Base-by-base conservation (phyloP, 1,284 basidiomycete species). In the Naganishia liquefaciens region DNA sequence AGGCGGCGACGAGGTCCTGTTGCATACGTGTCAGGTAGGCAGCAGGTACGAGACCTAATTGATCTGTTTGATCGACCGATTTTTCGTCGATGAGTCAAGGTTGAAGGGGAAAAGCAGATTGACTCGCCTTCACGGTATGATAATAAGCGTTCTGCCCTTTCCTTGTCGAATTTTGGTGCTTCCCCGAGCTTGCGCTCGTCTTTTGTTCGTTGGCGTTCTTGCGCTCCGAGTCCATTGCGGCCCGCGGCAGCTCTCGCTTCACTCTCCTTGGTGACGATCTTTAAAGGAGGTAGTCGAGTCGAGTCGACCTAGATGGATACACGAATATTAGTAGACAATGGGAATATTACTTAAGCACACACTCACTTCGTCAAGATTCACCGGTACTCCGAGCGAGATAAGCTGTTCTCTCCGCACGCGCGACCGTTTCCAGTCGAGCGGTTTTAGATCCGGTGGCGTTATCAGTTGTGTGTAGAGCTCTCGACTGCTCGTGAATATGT, bases 391-490 rank as follows among this genome's bases (percentile, higher is more conserved):
- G 43, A 96, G 85, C 15, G 90, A 81, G 68, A 94, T 92, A 47
- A 96, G 82, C 71, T 95, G 91, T 73, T 93, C 90, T 54, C 91
- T 82, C 63, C 93, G 85, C 72, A 91, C 91, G 51, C 89, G 85
- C 55, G 91, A 93, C 47, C 91, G 86, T 63, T 87, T 91, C 93
- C 93, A 96, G 73, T 91, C 93, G 53, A 92, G 87, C 17, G 90
- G 88, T 75, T 88, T 77, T 55, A 87, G 84, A 10, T 84, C 53
- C 0, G 80, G 76, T 2, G 77, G 70, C 5, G 75, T 75, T 0
- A 75, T 77, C 80, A 69, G 87, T 67, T 84, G 82, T 62, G 87
- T 85, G 78, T 90, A 90, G 57, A 90, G 77, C 68, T 87, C 83
- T 58, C 90, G 91, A 75, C 91, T 93, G 75, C 63, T 68, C 68